A percentile compares a stretch with the other conserved stretches of the same genome.
These are phyloP conservation scores for Jimgerdemannia flammicorona DNA, from an alignment of 192 early-diverging fungal genomes.

Conservation along the genomic window DNA sequence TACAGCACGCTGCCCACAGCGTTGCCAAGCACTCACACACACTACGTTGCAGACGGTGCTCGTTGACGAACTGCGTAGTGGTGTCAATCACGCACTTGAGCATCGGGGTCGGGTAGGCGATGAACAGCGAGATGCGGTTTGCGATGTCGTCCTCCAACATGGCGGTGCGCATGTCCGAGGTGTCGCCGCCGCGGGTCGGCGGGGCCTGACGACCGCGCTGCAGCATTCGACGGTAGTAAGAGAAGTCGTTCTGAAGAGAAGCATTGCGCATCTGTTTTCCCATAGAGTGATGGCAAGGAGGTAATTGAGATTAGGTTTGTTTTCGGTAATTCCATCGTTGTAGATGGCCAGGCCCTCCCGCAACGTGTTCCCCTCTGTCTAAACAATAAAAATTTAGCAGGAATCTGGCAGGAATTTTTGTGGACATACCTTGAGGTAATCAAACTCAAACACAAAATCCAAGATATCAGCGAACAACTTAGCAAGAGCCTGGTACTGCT, in stretches of 20 bases:
- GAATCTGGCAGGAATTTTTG: slow-evolving; percentile 28
- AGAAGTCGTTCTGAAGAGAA: slow-evolving; percentile 92
- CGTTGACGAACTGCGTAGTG: slow-evolving; percentile 62
- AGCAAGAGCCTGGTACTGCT: slow-evolving; percentile 74
- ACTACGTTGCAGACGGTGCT: slow-evolving; percentile 34
- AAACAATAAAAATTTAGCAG: too few species aligned
- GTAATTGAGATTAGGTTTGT: neutral
- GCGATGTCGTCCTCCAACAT: slow-evolving; percentile 83
- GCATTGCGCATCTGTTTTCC: slow-evolving; percentile 24
- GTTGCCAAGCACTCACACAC: slow-evolving; percentile 75
- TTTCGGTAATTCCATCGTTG: slow-evolving; percentile 3
- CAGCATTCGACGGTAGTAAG: slow-evolving; percentile 91
- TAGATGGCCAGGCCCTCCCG: slow-evolving; percentile 6
- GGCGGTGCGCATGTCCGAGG: slow-evolving; percentile 49
- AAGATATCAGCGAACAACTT: slow-evolving; percentile 80
- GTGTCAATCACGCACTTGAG: slow-evolving; percentile 84
- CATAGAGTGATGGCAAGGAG: neutral
- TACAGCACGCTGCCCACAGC: slow-evolving; percentile 73
- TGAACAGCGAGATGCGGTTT: slow-evolving; percentile 95
- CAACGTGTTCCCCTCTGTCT: neutral
- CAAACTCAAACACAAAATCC: slow-evolving; percentile 88
- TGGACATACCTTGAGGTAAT: slow-evolving; percentile 67
- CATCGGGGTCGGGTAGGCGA: slow-evolving; percentile 94
- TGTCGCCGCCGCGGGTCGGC: neutral
- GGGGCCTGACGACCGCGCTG: slow-evolving; percentile 57